Evolutionary conservation across 257 asterid genomes (phyloP).

Genomic region (Salvia splendens): DNA sequence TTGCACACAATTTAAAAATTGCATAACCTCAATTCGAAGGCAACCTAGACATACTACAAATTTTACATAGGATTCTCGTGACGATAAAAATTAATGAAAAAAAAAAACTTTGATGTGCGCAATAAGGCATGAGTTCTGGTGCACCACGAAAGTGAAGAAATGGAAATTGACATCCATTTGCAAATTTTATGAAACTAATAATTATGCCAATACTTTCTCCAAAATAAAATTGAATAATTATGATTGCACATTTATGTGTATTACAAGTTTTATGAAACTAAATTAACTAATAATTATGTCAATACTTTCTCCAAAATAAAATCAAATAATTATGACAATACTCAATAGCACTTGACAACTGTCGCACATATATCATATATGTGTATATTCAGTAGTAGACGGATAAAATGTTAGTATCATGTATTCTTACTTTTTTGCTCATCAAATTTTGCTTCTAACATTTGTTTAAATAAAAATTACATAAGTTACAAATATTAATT

Average conservation of each 20-base stretch:
- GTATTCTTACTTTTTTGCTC: too few species aligned
- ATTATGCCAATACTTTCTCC: conserved; percentile 28
- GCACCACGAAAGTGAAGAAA: conserved; percentile 23
- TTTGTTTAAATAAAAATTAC: too few species aligned
- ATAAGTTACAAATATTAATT: neutral
- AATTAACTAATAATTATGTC: too few species aligned
- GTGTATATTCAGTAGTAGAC: too few species aligned
- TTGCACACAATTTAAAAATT: too few species aligned
- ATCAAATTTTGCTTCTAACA: too few species aligned
- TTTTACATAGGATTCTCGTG: conserved; percentile 32
- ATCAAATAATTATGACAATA: conserved; percentile 28
- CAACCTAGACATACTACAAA: neutral
- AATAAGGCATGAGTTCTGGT: conserved; percentile 18
- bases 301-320: too few species aligned
- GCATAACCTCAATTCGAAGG: too few species aligned
- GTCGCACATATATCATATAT: neutral
- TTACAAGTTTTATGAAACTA: too few species aligned
- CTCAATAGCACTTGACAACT: conserved; percentile 23
- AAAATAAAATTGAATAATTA: neutral
- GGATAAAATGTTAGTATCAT: too few species aligned
- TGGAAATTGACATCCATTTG: conserved; percentile 29
- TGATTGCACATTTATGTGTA: too few species aligned
- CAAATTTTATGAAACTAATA: conserved; percentile 23
- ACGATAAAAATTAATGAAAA: neutral
- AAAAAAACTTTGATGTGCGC: neutral